Percentiles rank a stretch among this genome's conserved stretches.
Conservation (phyloP, 2,329 filamentous ascomycete genomes). For the Exserohilum turcica region DNA sequence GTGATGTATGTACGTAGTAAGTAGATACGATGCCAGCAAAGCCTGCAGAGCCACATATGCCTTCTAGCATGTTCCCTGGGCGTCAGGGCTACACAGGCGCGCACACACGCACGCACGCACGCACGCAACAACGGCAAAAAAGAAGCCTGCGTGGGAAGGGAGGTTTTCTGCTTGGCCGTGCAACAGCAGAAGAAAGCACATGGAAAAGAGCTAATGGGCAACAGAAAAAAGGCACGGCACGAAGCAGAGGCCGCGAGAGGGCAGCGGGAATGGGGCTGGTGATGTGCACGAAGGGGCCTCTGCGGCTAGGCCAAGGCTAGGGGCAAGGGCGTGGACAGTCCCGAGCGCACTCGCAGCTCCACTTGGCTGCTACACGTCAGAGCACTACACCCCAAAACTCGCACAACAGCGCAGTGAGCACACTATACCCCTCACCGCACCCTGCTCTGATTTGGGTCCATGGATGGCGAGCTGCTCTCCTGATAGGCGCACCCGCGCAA, state of each 20-base stretch:
- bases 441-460: slow-evolving; percentile 22
- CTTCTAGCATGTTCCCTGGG: slow-evolving; percentile 12
- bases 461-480: slow-evolving; percentile 35
- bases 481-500: slow-evolving; percentile 41
- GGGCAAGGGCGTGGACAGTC: slow-evolving; percentile 2
- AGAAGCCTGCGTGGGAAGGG: neutral
- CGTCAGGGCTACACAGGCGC: neutral
- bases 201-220: neutral
- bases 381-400: slow-evolving; percentile 18
- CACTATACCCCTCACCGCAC: slow-evolving; percentile 12
- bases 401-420: slow-evolving; percentile 15
- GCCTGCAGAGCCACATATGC: slow-evolving; percentile 8
- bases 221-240: neutral
- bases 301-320: slow-evolving; percentile 1
- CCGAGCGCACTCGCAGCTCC: slow-evolving; percentile 11
- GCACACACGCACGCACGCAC: too few relatives aligned
- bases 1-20: neutral
- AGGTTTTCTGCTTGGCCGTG: neutral
- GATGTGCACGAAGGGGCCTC: slow-evolving; percentile 5
- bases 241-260: neutral
- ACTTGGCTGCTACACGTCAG: slow-evolving; percentile 26
- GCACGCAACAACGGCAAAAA: too few relatives aligned
- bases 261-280: slow-evolving; percentile 1
- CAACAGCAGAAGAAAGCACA: neutral
- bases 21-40: slow-evolving; percentile 17